These are phyloP conservation scores for Paracamarosporium sp. DNA, from an alignment of 2,329 filamentous ascomycete species.

Conservation along the genomic window DNA sequence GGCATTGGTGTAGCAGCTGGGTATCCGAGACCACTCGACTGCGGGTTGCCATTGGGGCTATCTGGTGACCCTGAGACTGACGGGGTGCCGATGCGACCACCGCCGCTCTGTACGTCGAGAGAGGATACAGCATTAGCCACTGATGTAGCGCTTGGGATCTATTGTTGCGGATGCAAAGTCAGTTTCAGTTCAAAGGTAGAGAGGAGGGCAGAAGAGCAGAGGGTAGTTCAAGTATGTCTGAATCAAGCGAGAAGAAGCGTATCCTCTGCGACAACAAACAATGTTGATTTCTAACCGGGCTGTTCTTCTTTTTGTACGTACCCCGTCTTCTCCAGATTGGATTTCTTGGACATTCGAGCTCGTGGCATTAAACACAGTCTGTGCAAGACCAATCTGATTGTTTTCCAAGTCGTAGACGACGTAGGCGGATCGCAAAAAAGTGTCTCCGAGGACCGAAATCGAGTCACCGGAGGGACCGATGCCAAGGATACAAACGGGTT, in stretches of 20 bases:
- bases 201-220: too few relatives aligned
- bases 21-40: constrained; percentile 3
- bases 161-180: not conserved
- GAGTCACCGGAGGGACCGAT: constrained; percentile 59
- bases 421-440: constrained; percentile 68
- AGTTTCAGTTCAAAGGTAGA: not conserved
- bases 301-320: constrained; percentile 36
- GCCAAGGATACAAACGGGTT: constrained; percentile 54
- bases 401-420: constrained; percentile 67
- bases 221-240: too few relatives aligned
- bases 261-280: not conserved
- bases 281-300: too few relatives aligned
- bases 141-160: constrained; percentile 56
- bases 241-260: not conserved
- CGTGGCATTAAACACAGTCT: constrained; percentile 66
- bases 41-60: not conserved
- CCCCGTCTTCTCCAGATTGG: constrained; percentile 52
- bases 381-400: constrained; percentile 67
- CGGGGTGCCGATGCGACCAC: constrained; percentile 50
- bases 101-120: constrained; percentile 51
- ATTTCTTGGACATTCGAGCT: constrained; percentile 61
- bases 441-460: constrained; percentile 64
- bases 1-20: constrained; percentile 33
- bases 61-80: constrained; percentile 17
- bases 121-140: constrained; percentile 60